Evolutionary conservation across 2,329 filamentous ascomycete genomes (phyloP), one percentile per base, ranked within the genome.

Genomic region (Chaetomiaceae sp.): DNA sequence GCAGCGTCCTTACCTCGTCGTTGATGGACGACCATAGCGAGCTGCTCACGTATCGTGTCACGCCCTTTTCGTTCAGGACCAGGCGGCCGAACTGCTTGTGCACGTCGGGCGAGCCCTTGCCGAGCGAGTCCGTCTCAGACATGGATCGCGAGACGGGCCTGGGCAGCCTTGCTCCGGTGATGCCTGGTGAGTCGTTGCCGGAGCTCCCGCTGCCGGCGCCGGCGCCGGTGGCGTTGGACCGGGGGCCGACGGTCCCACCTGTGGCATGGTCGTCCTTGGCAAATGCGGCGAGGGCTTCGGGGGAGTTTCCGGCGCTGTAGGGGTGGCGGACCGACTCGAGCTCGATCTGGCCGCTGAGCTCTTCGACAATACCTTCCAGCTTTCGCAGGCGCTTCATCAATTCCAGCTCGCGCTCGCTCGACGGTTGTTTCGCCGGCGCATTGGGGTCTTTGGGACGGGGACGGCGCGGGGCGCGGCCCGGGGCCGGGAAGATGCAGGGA

Each of bases 1-100:
- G n/a, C n/a, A n/a, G n/a, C n/a, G n/a, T n/a, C 43, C 42, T 58
- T 67, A 85, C 83, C 74, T 90, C 86, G 47, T 89, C 86, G 53
- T 83, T 87, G 45, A 91, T 73, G 55, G 80, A 87, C 17, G 85
- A 81, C 85, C 85, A 89, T 61, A 90, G 88, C 6, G 80, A 84
- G 64, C 82, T 87, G 69, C 85, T 88, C 58, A 91, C 81, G 63
- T 90, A 91, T 63, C 85, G 74, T 49, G 81, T 83, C 53, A 79
- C 81, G 34, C 83, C 83, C 49, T 76, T 75, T 52, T 89, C 84
- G 55, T 85, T 84, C 31, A 89, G 69, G 0, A 90, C 83, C 46
- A 91, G 67, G 27, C 85, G 73, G 3, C 86, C 85, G 65, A 87
- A 85, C 48, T 81, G 73, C 39, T 69, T 77, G 60, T 76, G 71